Evolutionary conservation across 257 asterid species (phyloP).

Genomic region (Fraxinus pennsylvanica): DNA sequence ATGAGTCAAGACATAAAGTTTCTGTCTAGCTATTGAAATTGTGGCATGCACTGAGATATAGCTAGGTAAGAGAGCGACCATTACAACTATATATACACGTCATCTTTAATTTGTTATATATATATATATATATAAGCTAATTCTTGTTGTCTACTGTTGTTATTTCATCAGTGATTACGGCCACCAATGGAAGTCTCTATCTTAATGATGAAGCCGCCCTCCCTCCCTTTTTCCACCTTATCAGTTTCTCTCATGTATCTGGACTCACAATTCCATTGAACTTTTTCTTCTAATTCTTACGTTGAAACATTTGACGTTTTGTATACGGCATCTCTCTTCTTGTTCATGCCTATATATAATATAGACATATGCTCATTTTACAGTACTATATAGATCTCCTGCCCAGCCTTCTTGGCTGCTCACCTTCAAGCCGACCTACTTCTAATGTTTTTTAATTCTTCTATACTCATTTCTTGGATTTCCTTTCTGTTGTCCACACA

Average conservation of each 20-base stretch:
- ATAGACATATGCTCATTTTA: too few species aligned
- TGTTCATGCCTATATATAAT: not conserved
- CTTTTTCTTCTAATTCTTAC: not conserved
- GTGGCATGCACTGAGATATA: too few species aligned
- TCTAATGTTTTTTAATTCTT: not conserved
- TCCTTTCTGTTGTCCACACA: not conserved
- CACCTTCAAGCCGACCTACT: too few species aligned
- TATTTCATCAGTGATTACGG: not conserved
- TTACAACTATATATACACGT: too few species aligned
- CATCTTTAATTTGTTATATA: too few species aligned
- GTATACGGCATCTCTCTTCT: not conserved
- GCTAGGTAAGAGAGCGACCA: too few species aligned
- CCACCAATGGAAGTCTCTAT: constrained; percentile 2
- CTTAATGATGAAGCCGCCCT: constrained; percentile 31
- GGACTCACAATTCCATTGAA: constrained; percentile 14
- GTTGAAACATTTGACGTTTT: not conserved
- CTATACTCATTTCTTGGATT: too few species aligned
- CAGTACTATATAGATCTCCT: too few species aligned
- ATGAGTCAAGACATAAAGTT: too few species aligned
- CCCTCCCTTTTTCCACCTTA: constrained; percentile 21
- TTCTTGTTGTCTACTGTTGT: not conserved
- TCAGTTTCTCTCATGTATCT: constrained; percentile 33
- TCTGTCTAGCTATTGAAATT: too few species aligned
- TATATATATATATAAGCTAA: not conserved
- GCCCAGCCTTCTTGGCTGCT: too few species aligned